Percentiles rank a stretch among this genome's conserved stretches.
Conservation (phyloP, 371 early-diverging fungal genomes). For the Catenaria anguillulae region DNA sequence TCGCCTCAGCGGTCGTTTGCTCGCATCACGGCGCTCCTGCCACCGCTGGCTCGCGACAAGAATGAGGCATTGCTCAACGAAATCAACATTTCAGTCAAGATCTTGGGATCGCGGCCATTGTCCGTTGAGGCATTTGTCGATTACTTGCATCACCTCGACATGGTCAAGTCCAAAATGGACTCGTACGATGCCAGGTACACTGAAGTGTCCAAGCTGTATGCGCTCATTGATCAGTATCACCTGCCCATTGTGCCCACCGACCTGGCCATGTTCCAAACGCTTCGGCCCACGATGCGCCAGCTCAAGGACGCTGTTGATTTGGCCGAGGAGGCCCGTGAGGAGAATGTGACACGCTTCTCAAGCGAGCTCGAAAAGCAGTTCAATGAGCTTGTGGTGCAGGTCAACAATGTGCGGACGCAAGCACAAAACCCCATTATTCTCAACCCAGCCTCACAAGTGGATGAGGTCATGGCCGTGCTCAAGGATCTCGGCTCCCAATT, state of each 20-base stretch:
- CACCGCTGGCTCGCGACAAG: conserved; percentile 32
- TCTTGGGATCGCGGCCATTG: conserved; percentile 27
- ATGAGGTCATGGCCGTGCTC: conserved; percentile 24
- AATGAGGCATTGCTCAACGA: conserved; percentile 34
- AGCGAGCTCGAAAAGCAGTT: conserved; percentile 29
- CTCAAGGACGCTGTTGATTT: conserved; percentile 33
- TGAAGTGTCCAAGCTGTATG: conserved; percentile 28
- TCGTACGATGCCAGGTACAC: conserved; percentile 21
- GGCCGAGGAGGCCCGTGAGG: conserved; percentile 35
- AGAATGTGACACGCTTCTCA: conserved; percentile 30
- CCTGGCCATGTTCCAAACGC: conserved; percentile 35
- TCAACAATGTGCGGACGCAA: conserved; percentile 29
- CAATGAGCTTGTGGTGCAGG: conserved; percentile 29
- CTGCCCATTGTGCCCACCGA: conserved; percentile 37
- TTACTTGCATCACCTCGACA: conserved; percentile 38
- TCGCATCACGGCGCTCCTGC: conserved; percentile 30
- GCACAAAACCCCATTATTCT: conserved; percentile 42
- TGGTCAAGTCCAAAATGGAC: conserved; percentile 14
- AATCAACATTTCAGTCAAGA: conserved; percentile 33
- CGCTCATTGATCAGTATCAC: conserved; percentile 27
- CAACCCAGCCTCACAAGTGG: conserved; percentile 19
- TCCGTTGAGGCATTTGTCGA: conserved; percentile 40
- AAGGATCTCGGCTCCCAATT: conserved; percentile 22
- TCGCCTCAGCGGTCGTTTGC: conserved; percentile 38
- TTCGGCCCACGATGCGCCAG: conserved; percentile 31